Conservation (phyloP, 2,329 filamentous ascomycete species). For the Monilinia fructigena region DNA sequence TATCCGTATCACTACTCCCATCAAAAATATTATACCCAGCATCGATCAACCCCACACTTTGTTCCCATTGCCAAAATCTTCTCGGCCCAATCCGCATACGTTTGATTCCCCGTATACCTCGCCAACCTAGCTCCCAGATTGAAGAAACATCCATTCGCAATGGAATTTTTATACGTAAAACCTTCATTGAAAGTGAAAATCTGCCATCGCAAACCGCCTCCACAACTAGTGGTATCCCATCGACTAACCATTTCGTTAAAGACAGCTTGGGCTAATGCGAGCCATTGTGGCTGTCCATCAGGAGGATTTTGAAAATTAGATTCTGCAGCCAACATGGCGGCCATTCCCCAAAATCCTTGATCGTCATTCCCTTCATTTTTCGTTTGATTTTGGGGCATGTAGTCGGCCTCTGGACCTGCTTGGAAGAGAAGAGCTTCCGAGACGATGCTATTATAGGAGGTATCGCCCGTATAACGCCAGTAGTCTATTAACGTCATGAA, state of each 20-base stretch:
- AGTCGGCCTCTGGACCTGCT: conserved; percentile 67
- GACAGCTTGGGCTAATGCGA: conserved; percentile 71
- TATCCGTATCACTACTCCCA: conserved; percentile 55
- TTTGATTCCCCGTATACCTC: conserved; percentile 71
- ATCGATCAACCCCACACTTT: conserved; percentile 56
- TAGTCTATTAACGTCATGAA: conserved; percentile 72
- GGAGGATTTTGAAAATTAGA: conserved; percentile 59
- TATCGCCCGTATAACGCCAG: conserved; percentile 77
- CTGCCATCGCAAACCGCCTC: conserved; percentile 78
- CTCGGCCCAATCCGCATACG: conserved; percentile 77
- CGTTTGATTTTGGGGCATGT: conserved; percentile 73
- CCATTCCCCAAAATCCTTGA: conserved; percentile 70
- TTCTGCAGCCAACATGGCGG: conserved; percentile 69
- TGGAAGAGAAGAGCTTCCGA: conserved; percentile 72
- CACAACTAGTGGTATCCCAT: conserved; percentile 68
- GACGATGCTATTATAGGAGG: conserved; percentile 60
- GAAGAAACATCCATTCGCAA: conserved; percentile 62
- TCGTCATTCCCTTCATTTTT: conserved; percentile 64
- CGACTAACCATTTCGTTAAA: conserved; percentile 74
- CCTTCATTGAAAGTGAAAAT: conserved; percentile 80
- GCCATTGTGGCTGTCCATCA: conserved; percentile 58
- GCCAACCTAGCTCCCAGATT: conserved; percentile 65
- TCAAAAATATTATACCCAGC: conserved; percentile 56
- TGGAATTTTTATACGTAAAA: conserved; percentile 72
- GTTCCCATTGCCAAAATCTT: conserved; percentile 73